Evolutionary conservation across 352 stramenopile genomes (phyloP), one percentile per base, ranked within the genome.

Genomic region (Globisporangium orthogonon): DNA sequence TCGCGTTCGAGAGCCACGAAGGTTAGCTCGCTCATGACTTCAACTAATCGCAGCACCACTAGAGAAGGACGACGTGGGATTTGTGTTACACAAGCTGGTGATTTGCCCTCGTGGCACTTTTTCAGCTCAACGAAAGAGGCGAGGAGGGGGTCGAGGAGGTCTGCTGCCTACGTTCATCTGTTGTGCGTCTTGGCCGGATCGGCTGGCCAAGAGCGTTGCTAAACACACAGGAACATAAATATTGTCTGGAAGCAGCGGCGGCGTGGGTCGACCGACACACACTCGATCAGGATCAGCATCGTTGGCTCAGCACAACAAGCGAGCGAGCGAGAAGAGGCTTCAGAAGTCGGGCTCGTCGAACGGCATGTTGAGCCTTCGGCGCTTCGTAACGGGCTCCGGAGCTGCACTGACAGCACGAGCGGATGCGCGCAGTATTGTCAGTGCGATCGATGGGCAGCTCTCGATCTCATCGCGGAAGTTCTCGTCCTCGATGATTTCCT

Each of bases 391-490:
- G 4, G 83, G 81, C 30, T 86, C 69, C 6, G 61, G 58, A 0
- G 67, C 60, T 30, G 60, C 67, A 13, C 70, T 55, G 30, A 40
- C 37, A 1, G 59, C 60, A 35, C 79, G 70, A 58, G 69, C 73
- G 23, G 80, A 78, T 40, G 80, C 80, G 28, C 81, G 76, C n/a
- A 94, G 60, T 50, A 94, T 83, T 49, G 78, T 86, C 40, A 94
- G 56, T 50, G 85, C 85, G 33, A 94, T 78, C 18, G 77, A 79
- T 13, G 85, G 85, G 37, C 75, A 91, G 39, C 61, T 75, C 56
- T 94, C 83, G 50, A 94, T 81, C 56, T 94, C 85, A 28, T 91
- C 76, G 48, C 79, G 73, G 49, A 93, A 94, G 57, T 71, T 87
- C 43, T 92, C 83, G 37, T 92, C 81, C 46, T 94, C 83, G 17